These are phyloP conservation scores for Silene uniflora DNA, from an alignment of 148 eudicot species.

Conservation along the genomic window DNA sequence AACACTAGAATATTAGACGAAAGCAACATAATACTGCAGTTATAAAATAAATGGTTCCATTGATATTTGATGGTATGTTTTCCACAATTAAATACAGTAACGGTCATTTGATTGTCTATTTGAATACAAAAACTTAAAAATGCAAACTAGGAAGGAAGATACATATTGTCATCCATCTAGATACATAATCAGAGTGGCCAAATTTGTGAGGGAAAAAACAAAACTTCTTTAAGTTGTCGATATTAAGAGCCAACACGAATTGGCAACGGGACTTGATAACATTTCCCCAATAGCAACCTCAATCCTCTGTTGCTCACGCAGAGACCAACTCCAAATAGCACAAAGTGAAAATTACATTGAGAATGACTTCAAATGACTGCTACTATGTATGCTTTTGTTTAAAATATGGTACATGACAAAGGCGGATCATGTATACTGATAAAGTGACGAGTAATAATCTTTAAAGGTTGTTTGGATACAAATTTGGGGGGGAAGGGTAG, in stretches of 20 bases:
- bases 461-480: too few relatives aligned
- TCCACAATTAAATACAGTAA: not conserved
- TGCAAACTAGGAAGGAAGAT: not conserved
- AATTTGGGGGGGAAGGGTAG: too few relatives aligned
- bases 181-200: not conserved
- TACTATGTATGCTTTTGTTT: too few relatives aligned
- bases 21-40: not conserved
- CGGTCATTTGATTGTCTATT: not conserved
- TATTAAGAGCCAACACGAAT: not conserved
- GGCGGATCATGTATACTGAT: too few relatives aligned
- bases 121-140: not conserved
- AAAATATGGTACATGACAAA: too few relatives aligned
- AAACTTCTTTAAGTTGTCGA: not conserved
- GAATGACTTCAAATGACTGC: too few relatives aligned
- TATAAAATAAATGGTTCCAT: not conserved
- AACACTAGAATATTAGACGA: not conserved
- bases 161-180: not conserved
- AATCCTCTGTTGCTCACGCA: too few relatives aligned
- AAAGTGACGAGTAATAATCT: too few relatives aligned
- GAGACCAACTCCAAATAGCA: too few relatives aligned
- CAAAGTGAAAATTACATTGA: too few relatives aligned
- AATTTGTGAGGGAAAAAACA: not conserved
- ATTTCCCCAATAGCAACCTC: too few relatives aligned
- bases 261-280: too few relatives aligned
- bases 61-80: not conserved